Evolutionary conservation across 2,329 filamentous ascomycete species (phyloP).

Genomic region (Paramyrothecium sp.): DNA sequence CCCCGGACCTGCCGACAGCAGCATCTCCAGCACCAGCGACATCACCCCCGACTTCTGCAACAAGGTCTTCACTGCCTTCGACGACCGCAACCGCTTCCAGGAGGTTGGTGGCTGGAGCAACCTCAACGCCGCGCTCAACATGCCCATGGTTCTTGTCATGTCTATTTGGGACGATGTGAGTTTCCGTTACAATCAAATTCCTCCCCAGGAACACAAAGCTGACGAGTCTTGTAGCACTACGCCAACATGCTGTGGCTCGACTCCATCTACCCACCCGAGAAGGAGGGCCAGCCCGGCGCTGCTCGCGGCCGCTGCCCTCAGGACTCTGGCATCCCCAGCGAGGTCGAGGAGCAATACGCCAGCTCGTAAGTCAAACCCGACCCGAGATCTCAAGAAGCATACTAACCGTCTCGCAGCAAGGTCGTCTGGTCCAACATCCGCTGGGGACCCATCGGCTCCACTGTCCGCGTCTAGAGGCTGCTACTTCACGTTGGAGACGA

Average conservation of each 20-base stretch:
- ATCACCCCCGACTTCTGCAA: conserved; percentile 59
- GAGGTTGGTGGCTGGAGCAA: conserved; percentile 52
- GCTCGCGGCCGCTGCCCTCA: conserved; percentile 20
- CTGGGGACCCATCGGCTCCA: conserved; percentile 37
- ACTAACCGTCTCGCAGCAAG: conserved; percentile 22
- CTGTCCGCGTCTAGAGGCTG: background rate
- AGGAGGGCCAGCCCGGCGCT: conserved; percentile 19
- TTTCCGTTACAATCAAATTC: background rate
- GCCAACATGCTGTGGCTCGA: conserved; percentile 73
- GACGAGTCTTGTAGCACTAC: conserved; percentile 37
- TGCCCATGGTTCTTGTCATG: conserved; percentile 66
- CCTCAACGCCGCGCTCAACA: conserved; percentile 52
- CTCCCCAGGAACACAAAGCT: conserved; percentile 20
- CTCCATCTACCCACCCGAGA: conserved; percentile 51
- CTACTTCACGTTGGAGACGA: background rate
- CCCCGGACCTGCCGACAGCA: conserved; percentile 22
- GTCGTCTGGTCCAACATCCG: conserved; percentile 49
- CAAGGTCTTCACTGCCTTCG: conserved; percentile 53
- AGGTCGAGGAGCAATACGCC: conserved; percentile 14
- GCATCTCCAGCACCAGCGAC: conserved; percentile 39
- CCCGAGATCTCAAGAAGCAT: conserved; percentile 6
- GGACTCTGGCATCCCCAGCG: conserved; percentile 20
- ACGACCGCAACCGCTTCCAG: conserved; percentile 46
- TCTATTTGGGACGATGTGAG: conserved; percentile 48
- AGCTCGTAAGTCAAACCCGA: conserved; percentile 10